Evolutionary conservation across 2,329 filamentous ascomycete species (phyloP).

Genomic region (Fusarium temperatum): DNA sequence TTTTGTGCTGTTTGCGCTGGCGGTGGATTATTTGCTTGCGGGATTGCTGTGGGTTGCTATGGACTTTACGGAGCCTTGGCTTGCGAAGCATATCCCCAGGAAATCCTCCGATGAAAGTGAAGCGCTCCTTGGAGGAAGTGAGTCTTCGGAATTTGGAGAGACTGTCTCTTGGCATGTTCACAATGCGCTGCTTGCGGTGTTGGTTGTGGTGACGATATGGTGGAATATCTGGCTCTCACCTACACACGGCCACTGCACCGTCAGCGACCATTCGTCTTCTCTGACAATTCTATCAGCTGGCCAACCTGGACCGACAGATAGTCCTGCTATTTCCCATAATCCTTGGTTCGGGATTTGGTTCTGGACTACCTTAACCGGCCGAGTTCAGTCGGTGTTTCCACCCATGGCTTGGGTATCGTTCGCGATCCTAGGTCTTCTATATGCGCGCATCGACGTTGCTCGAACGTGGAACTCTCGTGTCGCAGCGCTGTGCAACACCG

Average conservation of each 20-base stretch:
- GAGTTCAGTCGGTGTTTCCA: slow-evolving; percentile 53
- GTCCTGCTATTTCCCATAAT: slow-evolving; percentile 28
- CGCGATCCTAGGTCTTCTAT: slow-evolving; percentile 55
- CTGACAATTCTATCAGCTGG: background rate
- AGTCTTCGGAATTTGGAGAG: background rate
- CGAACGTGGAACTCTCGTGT: slow-evolving; percentile 44
- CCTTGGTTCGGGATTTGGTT: slow-evolving; percentile 53
- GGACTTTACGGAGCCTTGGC: slow-evolving; percentile 45
- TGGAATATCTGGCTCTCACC: slow-evolving; percentile 59
- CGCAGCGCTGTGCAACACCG: slow-evolving; percentile 42
- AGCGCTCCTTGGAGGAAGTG: slow-evolving; percentile 41
- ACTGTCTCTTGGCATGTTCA: slow-evolving; percentile 53
- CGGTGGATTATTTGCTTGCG: slow-evolving; percentile 55
- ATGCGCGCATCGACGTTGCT: slow-evolving; percentile 51
- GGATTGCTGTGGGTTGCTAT: slow-evolving; percentile 54
- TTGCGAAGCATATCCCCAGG: slow-evolving; percentile 36
- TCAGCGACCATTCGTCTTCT: slow-evolving; percentile 10
- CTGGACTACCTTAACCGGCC: slow-evolving; percentile 43
- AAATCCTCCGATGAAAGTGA: slow-evolving; percentile 39
- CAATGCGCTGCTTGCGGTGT: slow-evolving; percentile 48
- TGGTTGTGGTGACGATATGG: slow-evolving; percentile 52
- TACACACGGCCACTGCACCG: slow-evolving; percentile 49
- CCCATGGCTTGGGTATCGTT: slow-evolving; percentile 59
- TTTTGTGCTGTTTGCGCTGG: slow-evolving; percentile 55
- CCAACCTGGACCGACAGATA: background rate